A percentile compares a stretch with the other conserved stretches of the same genome.
phyloP scores from a whole-genome alignment of 139 green algal species.

The Micractinium sp. region DNA sequence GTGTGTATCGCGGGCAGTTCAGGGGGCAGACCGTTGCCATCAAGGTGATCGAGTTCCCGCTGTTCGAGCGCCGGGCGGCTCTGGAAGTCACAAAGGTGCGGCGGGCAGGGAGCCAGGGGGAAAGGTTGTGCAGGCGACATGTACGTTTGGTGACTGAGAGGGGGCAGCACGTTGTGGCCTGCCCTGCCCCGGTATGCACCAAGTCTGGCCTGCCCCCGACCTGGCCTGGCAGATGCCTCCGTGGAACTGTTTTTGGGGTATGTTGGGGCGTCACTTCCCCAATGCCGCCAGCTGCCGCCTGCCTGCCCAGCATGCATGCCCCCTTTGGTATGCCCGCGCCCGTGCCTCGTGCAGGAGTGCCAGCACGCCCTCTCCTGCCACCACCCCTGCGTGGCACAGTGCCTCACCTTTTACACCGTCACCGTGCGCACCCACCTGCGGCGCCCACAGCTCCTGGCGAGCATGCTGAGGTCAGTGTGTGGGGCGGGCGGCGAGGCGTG shows the following conservation, averaged over 20 bases:
- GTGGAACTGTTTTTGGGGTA: too few relatives aligned
- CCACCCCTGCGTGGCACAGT: neutral
- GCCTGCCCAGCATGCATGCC: too few relatives aligned
- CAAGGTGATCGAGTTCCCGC: neutral
- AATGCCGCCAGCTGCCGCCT: too few relatives aligned
- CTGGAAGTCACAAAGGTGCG: neutral
- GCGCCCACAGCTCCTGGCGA: neutral
- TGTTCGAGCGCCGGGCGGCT: neutral
- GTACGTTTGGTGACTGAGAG: too few relatives aligned
- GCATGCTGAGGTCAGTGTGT: neutral
- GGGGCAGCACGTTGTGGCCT: too few relatives aligned
- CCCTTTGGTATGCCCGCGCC: too few relatives aligned
- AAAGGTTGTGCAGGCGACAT: too few relatives aligned
- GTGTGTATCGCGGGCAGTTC: constrained; percentile 5
- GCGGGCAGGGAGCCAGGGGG: neutral
- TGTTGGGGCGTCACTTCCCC: too few relatives aligned
- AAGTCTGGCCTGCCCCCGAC: too few relatives aligned
- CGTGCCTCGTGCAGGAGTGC: neutral
- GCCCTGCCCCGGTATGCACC: too few relatives aligned
- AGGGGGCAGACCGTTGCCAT: constrained; percentile 1
- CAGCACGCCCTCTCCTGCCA: neutral
- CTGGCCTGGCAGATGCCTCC: too few relatives aligned
- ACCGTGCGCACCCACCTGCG: neutral
- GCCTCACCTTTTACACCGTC: constrained; percentile 7
- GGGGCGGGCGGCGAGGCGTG: too few relatives aligned